These are phyloP conservation scores for Plasmodium gallinaceum DNA, from an alignment of 169 alveolate species.

Conservation along the genomic window DNA sequence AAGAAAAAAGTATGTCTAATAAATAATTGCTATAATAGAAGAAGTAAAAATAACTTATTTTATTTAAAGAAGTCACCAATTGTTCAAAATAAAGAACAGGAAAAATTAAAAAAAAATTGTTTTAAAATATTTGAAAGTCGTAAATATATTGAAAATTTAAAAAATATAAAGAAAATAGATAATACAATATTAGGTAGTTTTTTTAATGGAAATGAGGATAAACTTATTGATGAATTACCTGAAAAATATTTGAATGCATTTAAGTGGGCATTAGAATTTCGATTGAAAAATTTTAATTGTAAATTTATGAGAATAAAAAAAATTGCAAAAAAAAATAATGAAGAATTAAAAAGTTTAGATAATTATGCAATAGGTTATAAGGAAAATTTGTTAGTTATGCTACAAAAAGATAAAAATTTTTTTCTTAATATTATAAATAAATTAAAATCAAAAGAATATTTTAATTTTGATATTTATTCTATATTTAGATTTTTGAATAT, in stretches of 20 bases:
- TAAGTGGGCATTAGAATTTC: constrained; percentile 77
- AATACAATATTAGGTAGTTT: constrained; percentile 53
- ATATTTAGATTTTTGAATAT: constrained; percentile 57
- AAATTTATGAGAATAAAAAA: constrained; percentile 61
- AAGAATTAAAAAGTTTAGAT: constrained; percentile 34
- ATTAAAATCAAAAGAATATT: constrained; percentile 72
- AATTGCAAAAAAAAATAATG: constrained; percentile 64
- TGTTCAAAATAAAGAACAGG: neutral
- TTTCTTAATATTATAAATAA: constrained; percentile 57
- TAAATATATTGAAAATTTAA: constrained; percentile 46
- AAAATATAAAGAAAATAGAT: constrained; percentile 53
- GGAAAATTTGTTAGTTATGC: constrained; percentile 69
- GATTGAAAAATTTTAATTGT: constrained; percentile 67
- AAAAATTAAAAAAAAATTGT: neutral
- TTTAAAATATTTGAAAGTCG: neutral
- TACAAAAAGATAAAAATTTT: constrained; percentile 63
- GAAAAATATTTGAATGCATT: constrained; percentile 55
- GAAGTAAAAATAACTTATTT: constrained; percentile 7
- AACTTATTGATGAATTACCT: constrained; percentile 48
- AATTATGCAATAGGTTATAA: constrained; percentile 76
- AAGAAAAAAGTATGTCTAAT: constrained; percentile 5
- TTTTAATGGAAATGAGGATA: constrained; percentile 47
- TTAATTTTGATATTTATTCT: constrained; percentile 74
- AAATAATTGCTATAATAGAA: neutral
- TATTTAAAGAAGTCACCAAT: constrained; percentile 7